phyloP scores from a whole-genome alignment of 192 early-diverging fungal genomes.

The Neocallimastix lanati region DNA sequence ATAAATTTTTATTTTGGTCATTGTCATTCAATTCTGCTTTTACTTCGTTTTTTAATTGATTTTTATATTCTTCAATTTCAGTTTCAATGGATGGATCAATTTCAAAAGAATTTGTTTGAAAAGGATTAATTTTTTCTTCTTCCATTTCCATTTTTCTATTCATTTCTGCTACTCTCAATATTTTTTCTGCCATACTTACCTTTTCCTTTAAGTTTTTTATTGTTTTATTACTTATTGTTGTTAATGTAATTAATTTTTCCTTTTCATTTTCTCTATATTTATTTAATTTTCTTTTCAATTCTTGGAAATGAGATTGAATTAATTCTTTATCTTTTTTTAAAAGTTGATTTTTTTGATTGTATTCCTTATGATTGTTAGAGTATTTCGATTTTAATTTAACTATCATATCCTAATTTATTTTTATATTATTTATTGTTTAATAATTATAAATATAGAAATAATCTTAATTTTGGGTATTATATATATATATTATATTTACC shows the following conservation, averaged over 20 bases:
- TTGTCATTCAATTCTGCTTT: neutral
- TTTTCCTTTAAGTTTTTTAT: slow-evolving; percentile 23
- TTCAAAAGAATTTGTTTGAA: neutral
- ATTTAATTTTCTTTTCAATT: slow-evolving; percentile 32
- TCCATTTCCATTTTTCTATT: slow-evolving; percentile 42
- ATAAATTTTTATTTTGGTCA: neutral
- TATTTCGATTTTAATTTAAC: slow-evolving; percentile 23
- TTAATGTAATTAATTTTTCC: slow-evolving; percentile 23
- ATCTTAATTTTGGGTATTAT: no score
- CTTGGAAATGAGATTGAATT: slow-evolving; percentile 32
- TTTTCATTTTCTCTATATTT: slow-evolving; percentile 27
- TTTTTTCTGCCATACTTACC: slow-evolving; percentile 35
- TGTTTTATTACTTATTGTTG: slow-evolving; percentile 18
- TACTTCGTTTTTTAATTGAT: neutral
- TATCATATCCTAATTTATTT: slow-evolving; percentile 19
- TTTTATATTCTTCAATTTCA: neutral
- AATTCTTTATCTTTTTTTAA: slow-evolving; percentile 30
- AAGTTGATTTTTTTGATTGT: slow-evolving; percentile 23
- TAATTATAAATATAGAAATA: no score
- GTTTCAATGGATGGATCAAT: neutral
- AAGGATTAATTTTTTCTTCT: slow-evolving; percentile 19
- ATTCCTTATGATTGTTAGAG: slow-evolving; percentile 20
- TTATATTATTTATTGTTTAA: neutral
- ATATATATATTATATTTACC: neutral
- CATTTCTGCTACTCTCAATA: slow-evolving; percentile 42